Conservation (phyloP, 257 asterid genomes). For the Lavandula angustifolia region DNA sequence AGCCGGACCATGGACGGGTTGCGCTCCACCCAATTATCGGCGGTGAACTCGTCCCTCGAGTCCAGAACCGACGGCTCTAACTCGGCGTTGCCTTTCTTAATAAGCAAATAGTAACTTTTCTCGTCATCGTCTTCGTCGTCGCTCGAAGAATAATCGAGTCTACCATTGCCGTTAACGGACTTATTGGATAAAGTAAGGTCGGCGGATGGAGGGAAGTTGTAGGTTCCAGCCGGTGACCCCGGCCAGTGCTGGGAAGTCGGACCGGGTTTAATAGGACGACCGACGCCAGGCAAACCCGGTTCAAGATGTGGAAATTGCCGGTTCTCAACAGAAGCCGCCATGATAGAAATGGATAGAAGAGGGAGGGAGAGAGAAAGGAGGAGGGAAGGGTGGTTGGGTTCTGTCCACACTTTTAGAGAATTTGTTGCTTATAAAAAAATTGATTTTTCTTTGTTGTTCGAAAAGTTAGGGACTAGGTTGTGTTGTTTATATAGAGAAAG, state of each 20-base stretch:
- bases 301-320: slow-evolving; percentile 57
- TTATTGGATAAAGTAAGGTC: slow-evolving; percentile 29
- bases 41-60: slow-evolving; percentile 64
- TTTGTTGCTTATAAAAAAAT: background rate
- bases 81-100: slow-evolving; percentile 57
- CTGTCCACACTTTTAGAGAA: slow-evolving; percentile 19
- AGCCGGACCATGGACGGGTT: slow-evolving; percentile 77
- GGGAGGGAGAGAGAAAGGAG: background rate
- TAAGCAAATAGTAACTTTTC: slow-evolving; percentile 28
- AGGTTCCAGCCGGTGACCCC: slow-evolving; percentile 62
- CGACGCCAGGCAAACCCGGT: slow-evolving; percentile 36
- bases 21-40: slow-evolving; percentile 82
- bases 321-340: slow-evolving; percentile 84
- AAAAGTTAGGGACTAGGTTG: slow-evolving; percentile 30
- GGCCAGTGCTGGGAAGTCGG: slow-evolving; percentile 40
- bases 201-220: slow-evolving; percentile 41
- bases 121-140: slow-evolving; percentile 40
- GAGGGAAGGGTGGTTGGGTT: slow-evolving; percentile 12
- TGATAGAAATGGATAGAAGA: slow-evolving; percentile 29
- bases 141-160: slow-evolving; percentile 44
- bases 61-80: slow-evolving; percentile 65
- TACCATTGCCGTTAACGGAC: background rate
- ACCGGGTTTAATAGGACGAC: slow-evolving; percentile 43
- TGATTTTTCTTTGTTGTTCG: slow-evolving; percentile 21
- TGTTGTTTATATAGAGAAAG: slow-evolving; percentile 38